Percentiles rank a stretch among this genome's conserved stretches.
phyloP scores from a whole-genome alignment of 1,284 basidiomycete genomes.

The Vanrija humicola region DNA sequence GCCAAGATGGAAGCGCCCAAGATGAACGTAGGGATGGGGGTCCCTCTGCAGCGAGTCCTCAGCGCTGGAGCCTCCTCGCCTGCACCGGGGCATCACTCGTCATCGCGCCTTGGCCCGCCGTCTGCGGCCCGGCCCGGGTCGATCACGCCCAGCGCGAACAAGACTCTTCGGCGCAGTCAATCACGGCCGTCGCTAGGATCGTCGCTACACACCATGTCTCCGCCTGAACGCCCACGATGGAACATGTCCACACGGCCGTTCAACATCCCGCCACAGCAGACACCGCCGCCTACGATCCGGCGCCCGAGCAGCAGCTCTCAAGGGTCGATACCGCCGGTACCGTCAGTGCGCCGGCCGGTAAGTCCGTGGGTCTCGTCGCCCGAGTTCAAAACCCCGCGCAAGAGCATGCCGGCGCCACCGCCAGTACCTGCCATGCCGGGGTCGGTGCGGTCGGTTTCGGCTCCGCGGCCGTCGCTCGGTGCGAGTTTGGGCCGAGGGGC shows the following conservation, averaged over 20 bases:
- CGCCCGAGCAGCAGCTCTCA: background rate
- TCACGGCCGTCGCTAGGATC: conserved; percentile 1
- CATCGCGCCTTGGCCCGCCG: background rate
- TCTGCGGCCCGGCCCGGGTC: background rate
- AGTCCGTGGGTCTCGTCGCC: conserved; percentile 3
- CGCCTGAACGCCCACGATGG: conserved; percentile 24
- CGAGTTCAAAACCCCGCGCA: conserved; percentile 1
- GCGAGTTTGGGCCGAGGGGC: conserved; percentile 18
- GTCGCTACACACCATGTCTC: background rate
- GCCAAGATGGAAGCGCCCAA: background rate
- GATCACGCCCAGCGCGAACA: conserved; percentile 4
- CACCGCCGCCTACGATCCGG: background rate
- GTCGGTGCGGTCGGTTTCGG: background rate
- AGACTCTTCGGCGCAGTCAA: background rate
- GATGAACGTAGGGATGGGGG: background rate
- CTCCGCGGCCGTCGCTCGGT: conserved; percentile 1
- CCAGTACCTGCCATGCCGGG: background rate
- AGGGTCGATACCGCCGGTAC: background rate
- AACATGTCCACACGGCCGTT: conserved; percentile 18
- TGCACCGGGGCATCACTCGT: background rate
- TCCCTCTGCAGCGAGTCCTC: conserved; percentile 4
- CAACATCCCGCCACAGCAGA: background rate
- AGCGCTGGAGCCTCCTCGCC: conserved; percentile 6
- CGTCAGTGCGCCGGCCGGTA: conserved; percentile 9
- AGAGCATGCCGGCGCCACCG: conserved; percentile 3